A percentile compares a stretch with the other conserved stretches of the same genome.
Evolutionary conservation across 1,284 basidiomycete genomes (phyloP).

Genomic region (Cutaneotrichosporon sp.): DNA sequence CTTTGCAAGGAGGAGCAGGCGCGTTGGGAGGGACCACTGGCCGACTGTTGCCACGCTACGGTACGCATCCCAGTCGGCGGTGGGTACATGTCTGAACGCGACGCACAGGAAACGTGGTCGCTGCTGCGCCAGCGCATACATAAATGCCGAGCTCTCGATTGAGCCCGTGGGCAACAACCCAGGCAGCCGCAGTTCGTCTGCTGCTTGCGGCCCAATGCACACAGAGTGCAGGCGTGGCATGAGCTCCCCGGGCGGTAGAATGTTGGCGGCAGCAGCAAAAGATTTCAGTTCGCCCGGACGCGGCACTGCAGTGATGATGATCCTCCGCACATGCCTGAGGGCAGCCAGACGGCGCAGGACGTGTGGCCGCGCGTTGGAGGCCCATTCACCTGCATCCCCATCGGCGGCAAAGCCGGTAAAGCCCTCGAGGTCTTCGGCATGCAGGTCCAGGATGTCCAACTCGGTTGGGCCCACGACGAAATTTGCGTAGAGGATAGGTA

Average conservation of each 20-base stretch:
- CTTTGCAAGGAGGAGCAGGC: slow-evolving; percentile 18
- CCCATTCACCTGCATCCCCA: not conserved
- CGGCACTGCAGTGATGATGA: slow-evolving; percentile 2
- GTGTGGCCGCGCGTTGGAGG: not conserved
- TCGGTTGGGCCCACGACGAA: slow-evolving; percentile 2
- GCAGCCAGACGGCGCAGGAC: not conserved
- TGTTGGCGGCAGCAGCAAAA: not conserved
- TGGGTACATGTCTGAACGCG: slow-evolving; percentile 22
- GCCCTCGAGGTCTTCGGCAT: not conserved
- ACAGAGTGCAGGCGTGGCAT: slow-evolving; percentile 22
- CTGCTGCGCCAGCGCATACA: slow-evolving; percentile 19
- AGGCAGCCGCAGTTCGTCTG: slow-evolving; percentile 23
- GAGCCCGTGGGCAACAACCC: not conserved
- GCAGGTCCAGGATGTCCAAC: not conserved
- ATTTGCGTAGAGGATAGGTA: slow-evolving; percentile 19
- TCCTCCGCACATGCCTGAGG: not conserved
- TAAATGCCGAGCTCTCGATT: slow-evolving; percentile 18
- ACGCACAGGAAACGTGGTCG: slow-evolving; percentile 21
- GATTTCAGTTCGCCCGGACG: not conserved
- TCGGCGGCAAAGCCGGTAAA: slow-evolving; percentile 1
- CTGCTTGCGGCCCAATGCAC: slow-evolving; percentile 18
- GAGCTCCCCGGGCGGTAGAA: not conserved
- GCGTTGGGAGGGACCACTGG: slow-evolving; percentile 22
- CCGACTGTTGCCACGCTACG: slow-evolving; percentile 19
- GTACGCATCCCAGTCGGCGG: slow-evolving; percentile 25